These are phyloP conservation scores for Filosporella fistucella DNA, from an alignment of 495 filamentous ascomycete species.

Conservation along the genomic window DNA sequence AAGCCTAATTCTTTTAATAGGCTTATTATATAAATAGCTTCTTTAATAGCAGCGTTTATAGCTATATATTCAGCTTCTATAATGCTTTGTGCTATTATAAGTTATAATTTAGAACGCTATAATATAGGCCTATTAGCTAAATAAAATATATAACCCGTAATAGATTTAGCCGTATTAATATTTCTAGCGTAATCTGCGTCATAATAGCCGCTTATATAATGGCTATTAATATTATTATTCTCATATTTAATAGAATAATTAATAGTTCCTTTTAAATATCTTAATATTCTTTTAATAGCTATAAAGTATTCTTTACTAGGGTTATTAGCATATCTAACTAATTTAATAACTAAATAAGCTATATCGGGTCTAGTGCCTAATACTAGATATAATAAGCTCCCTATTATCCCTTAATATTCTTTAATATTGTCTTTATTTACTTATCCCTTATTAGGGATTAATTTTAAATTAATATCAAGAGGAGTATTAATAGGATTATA, in stretches of 20 bases:
- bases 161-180: constrained; percentile 7
- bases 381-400: constrained; percentile 17
- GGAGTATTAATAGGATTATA: constrained; percentile 13
- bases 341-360: constrained; percentile 13
- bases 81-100: constrained; percentile 7
- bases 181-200: constrained; percentile 11
- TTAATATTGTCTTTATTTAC: constrained; percentile 3
- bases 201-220: constrained; percentile 4
- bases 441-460: constrained; percentile 7
- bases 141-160: constrained; percentile 8
- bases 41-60: constrained; percentile 13
- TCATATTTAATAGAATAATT: constrained; percentile 16
- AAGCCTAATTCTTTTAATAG: constrained; percentile 8
- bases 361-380: constrained; percentile 20
- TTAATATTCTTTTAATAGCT: constrained; percentile 14
- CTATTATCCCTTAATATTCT: constrained; percentile 13
- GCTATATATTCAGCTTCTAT: constrained; percentile 13
- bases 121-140: constrained; percentile 6
- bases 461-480: constrained; percentile 11
- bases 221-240: constrained; percentile 1
- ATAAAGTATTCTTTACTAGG: constrained; percentile 9
- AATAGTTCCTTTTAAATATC: constrained; percentile 19
- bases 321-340: constrained; percentile 9
- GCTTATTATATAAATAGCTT: constrained; percentile 8
- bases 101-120: constrained; percentile 12